Base-by-base conservation (phyloP, 257 asterid genomes). In the Phtheirospermum japonicum region DNA sequence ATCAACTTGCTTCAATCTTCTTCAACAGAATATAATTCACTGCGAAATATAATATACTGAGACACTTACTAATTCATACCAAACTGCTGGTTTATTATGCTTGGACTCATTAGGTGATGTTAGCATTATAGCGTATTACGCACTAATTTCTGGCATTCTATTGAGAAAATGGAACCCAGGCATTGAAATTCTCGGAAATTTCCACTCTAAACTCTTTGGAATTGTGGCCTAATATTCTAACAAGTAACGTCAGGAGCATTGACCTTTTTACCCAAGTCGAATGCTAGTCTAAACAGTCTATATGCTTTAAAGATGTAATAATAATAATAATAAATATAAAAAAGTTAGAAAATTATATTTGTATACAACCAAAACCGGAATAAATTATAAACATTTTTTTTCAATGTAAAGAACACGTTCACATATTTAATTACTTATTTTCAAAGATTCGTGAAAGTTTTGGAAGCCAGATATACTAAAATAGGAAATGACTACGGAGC, bases 191-290 rank as follows among this genome's bases (percentile, higher is more conserved):
- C 65, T 61, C 64, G 70, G 73, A 72, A 56, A n/a, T n/a, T 60
- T 69, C 61, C 34, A 9, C 36, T 16, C 12, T 30, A 26, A 55
- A 65, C 30, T 33, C 37, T 59, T 61, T 65, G 17, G 23, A 37
- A n/a, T 50, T 42, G 53, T 32, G 31, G 59, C 46, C 42, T 26
- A 9, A 9, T 51, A 42, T 65, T 59, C 58, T 17, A 36, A 32
- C 30, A 18, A 9, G 59, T 57, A 58, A 63, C 66, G 36, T 76
- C 36, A 14, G 9, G 6, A n/a, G 31, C 54, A 20, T 67, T 5
- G 36, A 36, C 0, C 52, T 61, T 63, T 64, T n/a, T n/a, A n/a
- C 59, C 81, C 69, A 17, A 51, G 77, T 72, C 77, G 68, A 67
- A 48, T n/a, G n/a, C n/a, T n/a, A n/a, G n/a, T n/a, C n/a, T n/a